Base-by-base conservation (phyloP, 192 early-diverging fungal genomes). In the Dissophora ornata region DNA sequence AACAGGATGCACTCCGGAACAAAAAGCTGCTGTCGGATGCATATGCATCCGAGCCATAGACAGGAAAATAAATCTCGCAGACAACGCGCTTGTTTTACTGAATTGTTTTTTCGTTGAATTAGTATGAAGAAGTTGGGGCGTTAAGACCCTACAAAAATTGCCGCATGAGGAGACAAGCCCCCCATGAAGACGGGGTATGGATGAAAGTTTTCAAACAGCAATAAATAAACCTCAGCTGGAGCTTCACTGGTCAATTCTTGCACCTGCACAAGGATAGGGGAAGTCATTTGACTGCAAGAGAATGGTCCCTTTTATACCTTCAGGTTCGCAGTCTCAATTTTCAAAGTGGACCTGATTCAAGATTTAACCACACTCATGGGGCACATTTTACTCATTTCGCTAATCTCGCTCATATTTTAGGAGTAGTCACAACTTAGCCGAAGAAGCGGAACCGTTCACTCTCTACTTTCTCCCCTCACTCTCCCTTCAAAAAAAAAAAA, bases 181-280 rank as follows among this genome's bases (percentile, higher is more conserved):
- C 50, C 33, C 57, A 30, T 48, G 57, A 71, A 62, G 61, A 71
- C 69, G 59, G 59, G 68, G 54, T 71, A 71, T 71, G 69, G 69
- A 71, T 61, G 51, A 55, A 61, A 71, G 69, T 71, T 71, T 71
- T 71, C 69, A 71, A 71, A 63, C 59, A 71, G 69, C 69, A 71
- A 71, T 71, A 71, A 71, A 71, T 63, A 55, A 41, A 71, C 69
- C 69, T 71, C 69, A 71, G 69, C 69, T 53, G 69, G 61, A 57
- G 69, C 69, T 71, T 71, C 69, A 71, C 69, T 71, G 69, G 69
- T 71, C 62, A 71, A 63, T 71, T 71, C 69, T 57, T 71, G 69
- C 69, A 62, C 69, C 69, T 71, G 69, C 69, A 71, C 69, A 71
- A 71, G 69, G 61, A 71, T 71, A 40, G 24, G 60, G 69, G 54